Conservation (phyloP, 75 land plant species). For the Pinus tabuliformis region DNA sequence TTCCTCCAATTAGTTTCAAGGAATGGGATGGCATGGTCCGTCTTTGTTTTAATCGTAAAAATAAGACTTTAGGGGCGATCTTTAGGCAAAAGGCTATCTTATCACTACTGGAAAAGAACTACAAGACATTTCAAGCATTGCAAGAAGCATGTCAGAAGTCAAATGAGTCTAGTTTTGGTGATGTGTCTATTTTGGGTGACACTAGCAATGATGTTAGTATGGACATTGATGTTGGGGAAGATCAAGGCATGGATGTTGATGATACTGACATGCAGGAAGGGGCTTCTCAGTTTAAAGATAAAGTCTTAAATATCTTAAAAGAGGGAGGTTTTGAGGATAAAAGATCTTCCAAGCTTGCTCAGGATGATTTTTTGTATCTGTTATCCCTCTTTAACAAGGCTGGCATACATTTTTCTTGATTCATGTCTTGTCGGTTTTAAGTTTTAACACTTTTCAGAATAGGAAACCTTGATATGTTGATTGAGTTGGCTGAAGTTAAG, state of each 20-base stretch:
- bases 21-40: conserved; percentile 95
- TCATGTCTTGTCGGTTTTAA: too few species aligned
- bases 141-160: conserved; percentile 20
- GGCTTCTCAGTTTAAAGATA: conserved; percentile 56
- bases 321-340: conserved; percentile 68
- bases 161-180: conserved; percentile 14
- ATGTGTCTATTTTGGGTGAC: conserved; percentile 42
- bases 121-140: conserved; percentile 74
- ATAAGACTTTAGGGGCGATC: conserved; percentile 81
- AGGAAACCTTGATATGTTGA: too few species aligned
- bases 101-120: conserved; percentile 80
- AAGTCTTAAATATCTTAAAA: conserved; percentile 55
- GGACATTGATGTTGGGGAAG: conserved; percentile 33
- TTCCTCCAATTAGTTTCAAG: conserved; percentile 71
- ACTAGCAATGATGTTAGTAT: conserved; percentile 37
- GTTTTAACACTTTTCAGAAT: too few species aligned
- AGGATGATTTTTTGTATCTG: conserved; percentile 72
- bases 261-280: conserved; percentile 38
- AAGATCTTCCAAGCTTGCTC: conserved; percentile 88
- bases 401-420: conserved; percentile 74
- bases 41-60: conserved; percentile 88
- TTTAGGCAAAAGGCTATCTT: conserved; percentile 79
- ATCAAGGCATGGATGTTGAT: conserved; percentile 46
- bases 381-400: conserved; percentile 84
- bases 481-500: too few species aligned